Evolutionary conservation across 2,329 filamentous ascomycete genomes (phyloP).

Genomic region (Penicillium capsulatum): DNA sequence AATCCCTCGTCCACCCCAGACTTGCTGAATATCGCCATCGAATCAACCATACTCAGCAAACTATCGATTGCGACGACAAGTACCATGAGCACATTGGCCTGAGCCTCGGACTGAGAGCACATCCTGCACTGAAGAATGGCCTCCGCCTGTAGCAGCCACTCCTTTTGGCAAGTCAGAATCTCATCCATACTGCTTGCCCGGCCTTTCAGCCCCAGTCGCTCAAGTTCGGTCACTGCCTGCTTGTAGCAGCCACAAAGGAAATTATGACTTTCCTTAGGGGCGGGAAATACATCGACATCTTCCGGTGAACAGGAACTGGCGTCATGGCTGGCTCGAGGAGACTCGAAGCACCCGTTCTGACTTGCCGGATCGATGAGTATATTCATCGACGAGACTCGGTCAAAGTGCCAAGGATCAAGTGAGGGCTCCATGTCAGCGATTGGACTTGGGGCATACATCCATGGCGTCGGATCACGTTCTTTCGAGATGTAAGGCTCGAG

Average conservation of each 20-base stretch:
- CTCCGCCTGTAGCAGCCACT: conserved; percentile 27
- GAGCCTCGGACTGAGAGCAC: conserved; percentile 22
- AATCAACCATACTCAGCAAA: conserved; percentile 25
- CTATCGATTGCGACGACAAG: conserved; percentile 31
- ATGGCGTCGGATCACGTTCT: neutral
- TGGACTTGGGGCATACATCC: neutral
- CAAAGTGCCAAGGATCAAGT: conserved; percentile 3
- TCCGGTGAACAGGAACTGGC: conserved; percentile 6
- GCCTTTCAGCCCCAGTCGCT: conserved; percentile 14
- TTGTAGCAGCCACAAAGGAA: conserved; percentile 24
- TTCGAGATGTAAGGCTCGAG: neutral
- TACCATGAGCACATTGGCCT: conserved; percentile 28
- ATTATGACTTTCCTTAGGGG: neutral
- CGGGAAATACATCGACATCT: neutral
- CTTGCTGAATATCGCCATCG: conserved; percentile 14
- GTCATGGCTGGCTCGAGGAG: conserved; percentile 6
- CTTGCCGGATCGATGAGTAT: conserved; percentile 2
- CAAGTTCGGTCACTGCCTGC: conserved; percentile 22
- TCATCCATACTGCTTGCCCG: conserved; percentile 25
- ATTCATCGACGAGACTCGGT: neutral
- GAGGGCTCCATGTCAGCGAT: neutral
- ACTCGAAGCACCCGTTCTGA: conserved; percentile 3
- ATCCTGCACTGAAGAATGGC: conserved; percentile 28
- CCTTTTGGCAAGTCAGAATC: conserved; percentile 26
- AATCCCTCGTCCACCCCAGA: conserved; percentile 7